Evolutionary conservation across 495 filamentous ascomycete genomes (phyloP).

Genomic region (Talaromyces stipitatus): DNA sequence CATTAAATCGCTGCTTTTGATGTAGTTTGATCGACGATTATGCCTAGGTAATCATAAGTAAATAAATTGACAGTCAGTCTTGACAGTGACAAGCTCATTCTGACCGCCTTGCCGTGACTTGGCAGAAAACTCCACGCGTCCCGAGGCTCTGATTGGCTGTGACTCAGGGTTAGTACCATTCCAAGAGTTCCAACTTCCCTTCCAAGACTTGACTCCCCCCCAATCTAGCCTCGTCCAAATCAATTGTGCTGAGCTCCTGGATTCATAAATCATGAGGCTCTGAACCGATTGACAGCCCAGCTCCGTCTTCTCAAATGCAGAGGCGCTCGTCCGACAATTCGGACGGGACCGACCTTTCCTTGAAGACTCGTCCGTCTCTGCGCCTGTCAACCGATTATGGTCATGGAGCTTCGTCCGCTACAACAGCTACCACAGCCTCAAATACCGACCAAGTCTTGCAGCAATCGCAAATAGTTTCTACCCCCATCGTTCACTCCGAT

Average conservation of each 20-base stretch:
- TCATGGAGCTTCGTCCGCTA: slow-evolving; percentile 26
- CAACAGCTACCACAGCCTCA: slow-evolving; percentile 26
- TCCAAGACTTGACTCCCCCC: neutral
- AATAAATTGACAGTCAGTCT: no score
- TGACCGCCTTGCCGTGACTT: neutral
- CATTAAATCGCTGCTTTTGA: no score
- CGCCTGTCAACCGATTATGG: slow-evolving; percentile 19
- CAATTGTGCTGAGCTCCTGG: neutral
- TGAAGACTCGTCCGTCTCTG: slow-evolving; percentile 19
- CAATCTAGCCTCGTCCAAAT: neutral
- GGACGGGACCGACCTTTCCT: slow-evolving; percentile 41
- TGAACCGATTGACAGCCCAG: slow-evolving; percentile 3
- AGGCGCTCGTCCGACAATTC: slow-evolving; percentile 44
- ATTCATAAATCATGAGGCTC: neutral
- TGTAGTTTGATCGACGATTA: no score
- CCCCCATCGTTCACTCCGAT: neutral
- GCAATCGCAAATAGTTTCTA: slow-evolving; percentile 1
- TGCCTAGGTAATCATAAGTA: no score
- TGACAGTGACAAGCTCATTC: neutral
- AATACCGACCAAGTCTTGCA: slow-evolving; percentile 24
- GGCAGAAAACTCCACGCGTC: neutral
- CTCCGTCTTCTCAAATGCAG: slow-evolving; percentile 34
- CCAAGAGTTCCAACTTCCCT: neutral
- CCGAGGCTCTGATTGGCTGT: neutral
- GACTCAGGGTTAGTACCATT: slow-evolving; percentile 1